Percentiles rank a stretch among this genome's conserved stretches.
These are phyloP conservation scores for Fusarium scirpi DNA, from an alignment of 2,329 filamentous ascomycete species.

Conservation along the genomic window DNA sequence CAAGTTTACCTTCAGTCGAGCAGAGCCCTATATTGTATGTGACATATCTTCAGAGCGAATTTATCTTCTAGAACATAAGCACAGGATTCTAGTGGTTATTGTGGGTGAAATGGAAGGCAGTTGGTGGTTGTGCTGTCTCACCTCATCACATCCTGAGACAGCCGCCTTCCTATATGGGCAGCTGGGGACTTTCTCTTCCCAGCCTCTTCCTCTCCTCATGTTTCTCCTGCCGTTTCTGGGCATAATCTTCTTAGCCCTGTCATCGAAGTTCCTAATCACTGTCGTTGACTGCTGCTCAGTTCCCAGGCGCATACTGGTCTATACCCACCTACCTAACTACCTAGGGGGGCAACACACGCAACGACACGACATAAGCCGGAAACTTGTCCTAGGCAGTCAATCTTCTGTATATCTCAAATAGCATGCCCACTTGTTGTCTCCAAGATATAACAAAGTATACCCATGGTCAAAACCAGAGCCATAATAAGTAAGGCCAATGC, in stretches of 20 bases:
- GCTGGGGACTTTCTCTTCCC: not conserved
- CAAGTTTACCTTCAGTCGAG: not conserved
- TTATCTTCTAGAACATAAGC: not conserved
- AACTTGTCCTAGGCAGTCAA: not conserved
- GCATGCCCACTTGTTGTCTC: not conserved
- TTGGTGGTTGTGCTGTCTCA: not conserved
- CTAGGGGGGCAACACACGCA: not conserved
- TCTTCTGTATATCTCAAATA: not conserved
- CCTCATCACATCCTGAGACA: not conserved
- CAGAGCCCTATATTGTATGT: not conserved
- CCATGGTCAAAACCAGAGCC: not conserved
- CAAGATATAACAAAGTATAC: not conserved
- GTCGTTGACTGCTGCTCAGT: not conserved
- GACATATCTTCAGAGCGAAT: too few species aligned
- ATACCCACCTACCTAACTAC: too few species aligned
- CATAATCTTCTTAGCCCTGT: not conserved
- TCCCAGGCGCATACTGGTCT: not conserved
- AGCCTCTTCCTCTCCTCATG: not conserved
- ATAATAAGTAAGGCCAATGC: not conserved
- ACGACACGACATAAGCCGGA: not conserved
- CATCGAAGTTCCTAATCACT: not conserved
- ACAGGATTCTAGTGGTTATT: not conserved
- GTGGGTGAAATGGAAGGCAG: not conserved
- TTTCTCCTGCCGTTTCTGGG: not conserved
- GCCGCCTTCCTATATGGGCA: not conserved